Evolutionary conservation across 192 early-diverging fungal species (phyloP).

Genomic region (Backusella macrospora): DNA sequence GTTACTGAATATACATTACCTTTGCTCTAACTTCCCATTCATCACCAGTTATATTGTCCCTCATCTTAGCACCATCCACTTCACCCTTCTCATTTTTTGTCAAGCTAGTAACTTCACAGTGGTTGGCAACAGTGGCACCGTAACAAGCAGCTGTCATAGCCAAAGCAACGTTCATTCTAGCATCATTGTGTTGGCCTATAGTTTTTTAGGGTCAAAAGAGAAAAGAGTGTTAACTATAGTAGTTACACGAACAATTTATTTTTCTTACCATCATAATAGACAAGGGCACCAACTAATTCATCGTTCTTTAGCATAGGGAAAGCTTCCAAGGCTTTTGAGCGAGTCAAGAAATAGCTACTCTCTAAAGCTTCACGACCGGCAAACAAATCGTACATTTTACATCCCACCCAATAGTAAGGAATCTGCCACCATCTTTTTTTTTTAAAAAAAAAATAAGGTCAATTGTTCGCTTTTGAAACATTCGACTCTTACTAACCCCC

Average conservation of each 20-base stretch:
- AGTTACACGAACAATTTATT: conserved; percentile 1
- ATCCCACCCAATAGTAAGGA: conserved; percentile 94
- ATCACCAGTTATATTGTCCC: conserved; percentile 85
- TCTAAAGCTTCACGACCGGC: conserved; percentile 84
- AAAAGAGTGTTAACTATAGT: conserved; percentile 1
- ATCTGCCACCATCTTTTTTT: conserved; percentile 87
- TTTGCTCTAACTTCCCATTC: conserved; percentile 86
- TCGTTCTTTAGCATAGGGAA: conserved; percentile 95
- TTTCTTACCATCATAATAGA: conserved; percentile 88
- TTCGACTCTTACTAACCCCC: not conserved
- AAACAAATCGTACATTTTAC: conserved; percentile 91
- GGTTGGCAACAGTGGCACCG: conserved; percentile 92
- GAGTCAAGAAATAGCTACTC: conserved; percentile 82
- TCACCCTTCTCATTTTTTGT: conserved; percentile 67
- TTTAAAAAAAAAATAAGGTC: not conserved
- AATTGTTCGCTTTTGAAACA: not conserved
- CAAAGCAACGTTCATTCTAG: conserved; percentile 94
- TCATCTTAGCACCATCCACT: conserved; percentile 79
- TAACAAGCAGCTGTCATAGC: conserved; percentile 89
- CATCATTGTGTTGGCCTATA: conserved; percentile 92
- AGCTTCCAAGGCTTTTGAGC: conserved; percentile 84
- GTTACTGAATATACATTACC: conserved; percentile 14
- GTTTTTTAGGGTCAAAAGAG: not conserved
- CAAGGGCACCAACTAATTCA: conserved; percentile 85
- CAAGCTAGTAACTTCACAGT: conserved; percentile 84